These are phyloP conservation scores for Liquidambar formosana DNA, from an alignment of 164 flowering plant species.

Conservation along the genomic window DNA sequence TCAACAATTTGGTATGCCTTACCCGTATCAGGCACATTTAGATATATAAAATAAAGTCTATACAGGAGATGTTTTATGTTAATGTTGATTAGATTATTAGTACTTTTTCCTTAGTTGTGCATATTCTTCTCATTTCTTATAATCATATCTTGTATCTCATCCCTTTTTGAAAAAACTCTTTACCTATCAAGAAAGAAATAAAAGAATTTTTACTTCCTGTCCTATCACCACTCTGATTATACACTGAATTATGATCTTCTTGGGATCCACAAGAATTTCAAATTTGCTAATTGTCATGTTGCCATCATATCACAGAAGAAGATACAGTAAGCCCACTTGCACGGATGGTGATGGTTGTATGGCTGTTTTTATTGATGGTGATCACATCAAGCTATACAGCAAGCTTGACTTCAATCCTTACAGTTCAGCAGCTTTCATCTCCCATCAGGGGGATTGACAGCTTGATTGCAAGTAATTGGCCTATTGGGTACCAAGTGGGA, in stretches of 20 bases:
- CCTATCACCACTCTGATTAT: background rate
- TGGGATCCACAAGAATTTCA: background rate
- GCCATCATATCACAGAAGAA: conserved; percentile 54
- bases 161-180: no score
- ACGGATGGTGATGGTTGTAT: conserved; percentile 70
- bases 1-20: no score
- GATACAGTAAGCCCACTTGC: conserved; percentile 59
- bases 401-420: conserved; percentile 81
- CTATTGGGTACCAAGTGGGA: conserved; percentile 78
- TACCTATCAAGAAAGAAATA: no score
- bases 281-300: background rate
- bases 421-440: conserved; percentile 73
- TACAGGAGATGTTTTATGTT: no score
- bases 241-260: background rate
- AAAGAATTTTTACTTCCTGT: no score
- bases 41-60: no score
- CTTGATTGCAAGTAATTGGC: conserved; percentile 53
- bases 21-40: no score
- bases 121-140: no score
- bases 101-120: no score
- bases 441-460: conserved; percentile 72
- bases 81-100: no score
- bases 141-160: no score
- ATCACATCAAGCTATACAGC: conserved; percentile 82
- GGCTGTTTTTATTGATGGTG: conserved; percentile 80